These are phyloP conservation scores for Pseudopyricularia javanii DNA, from an alignment of 2,329 filamentous ascomycete species.

Conservation along the genomic window DNA sequence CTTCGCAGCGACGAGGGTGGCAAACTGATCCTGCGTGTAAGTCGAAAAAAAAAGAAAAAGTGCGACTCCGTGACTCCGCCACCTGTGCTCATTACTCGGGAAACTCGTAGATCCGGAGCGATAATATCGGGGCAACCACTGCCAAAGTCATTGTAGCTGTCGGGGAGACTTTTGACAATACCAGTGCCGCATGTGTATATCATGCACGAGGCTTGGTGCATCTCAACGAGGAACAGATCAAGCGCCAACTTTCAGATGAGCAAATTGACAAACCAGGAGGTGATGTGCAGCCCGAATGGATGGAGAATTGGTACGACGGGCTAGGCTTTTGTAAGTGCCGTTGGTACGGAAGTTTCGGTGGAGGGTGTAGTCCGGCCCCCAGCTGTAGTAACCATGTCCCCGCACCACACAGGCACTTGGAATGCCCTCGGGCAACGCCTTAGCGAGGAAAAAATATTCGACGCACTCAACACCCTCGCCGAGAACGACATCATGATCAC, in stretches of 20 bases:
- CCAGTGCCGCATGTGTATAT: slow-evolving; percentile 74
- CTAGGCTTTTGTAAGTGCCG: slow-evolving; percentile 75
- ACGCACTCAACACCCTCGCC: slow-evolving; percentile 60
- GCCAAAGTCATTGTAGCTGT: slow-evolving; percentile 59
- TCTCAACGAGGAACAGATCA: slow-evolving; percentile 22
- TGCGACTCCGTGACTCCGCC: too few relatives aligned
- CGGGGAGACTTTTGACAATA: slow-evolving; percentile 60
- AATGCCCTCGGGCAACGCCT: slow-evolving; percentile 79
- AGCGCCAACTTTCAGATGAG: slow-evolving; percentile 25
- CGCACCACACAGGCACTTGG: too few relatives aligned
- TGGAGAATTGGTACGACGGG: slow-evolving; percentile 84
- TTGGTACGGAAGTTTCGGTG: too few relatives aligned
- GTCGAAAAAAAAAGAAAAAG: too few relatives aligned
- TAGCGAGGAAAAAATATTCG: slow-evolving; percentile 66
- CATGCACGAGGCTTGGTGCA: slow-evolving; percentile 61
- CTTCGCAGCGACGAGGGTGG: slow-evolving; percentile 56
- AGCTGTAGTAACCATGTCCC: too few relatives aligned
- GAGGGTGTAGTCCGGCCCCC: too few relatives aligned
- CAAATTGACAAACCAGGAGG: slow-evolving; percentile 32
- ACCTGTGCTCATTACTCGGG: background rate
- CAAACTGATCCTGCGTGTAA: slow-evolving; percentile 53
- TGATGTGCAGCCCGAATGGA: slow-evolving; percentile 51
- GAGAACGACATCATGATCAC: slow-evolving; percentile 63
- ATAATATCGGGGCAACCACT: slow-evolving; percentile 40
- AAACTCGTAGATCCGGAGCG: slow-evolving; percentile 45